Conservation (phyloP, 2,329 filamentous ascomycete genomes). For the Verticillium alfalfae region DNA sequence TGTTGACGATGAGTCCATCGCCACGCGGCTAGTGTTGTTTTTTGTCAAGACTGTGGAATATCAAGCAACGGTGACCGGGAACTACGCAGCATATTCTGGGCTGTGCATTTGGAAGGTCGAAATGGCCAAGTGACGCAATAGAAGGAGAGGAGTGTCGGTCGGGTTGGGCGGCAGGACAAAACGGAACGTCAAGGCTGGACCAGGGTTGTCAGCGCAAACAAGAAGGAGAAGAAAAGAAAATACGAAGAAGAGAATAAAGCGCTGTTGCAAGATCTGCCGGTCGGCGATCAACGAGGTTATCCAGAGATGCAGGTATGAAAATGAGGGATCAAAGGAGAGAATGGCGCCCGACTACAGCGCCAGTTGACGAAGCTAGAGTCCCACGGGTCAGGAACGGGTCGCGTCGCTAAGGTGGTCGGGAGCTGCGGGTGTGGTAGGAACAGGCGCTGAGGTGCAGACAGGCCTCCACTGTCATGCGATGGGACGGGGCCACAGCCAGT, state of each 20-base stretch:
- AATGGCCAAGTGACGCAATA: background rate
- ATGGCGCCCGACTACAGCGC: background rate
- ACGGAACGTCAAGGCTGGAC: background rate
- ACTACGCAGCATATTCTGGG: background rate
- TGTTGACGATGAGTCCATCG: background rate
- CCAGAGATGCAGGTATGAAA: background rate
- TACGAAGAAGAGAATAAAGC: background rate
- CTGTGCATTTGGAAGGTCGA: background rate
- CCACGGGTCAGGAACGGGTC: background rate
- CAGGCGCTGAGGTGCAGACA: no score
- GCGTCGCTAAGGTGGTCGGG: background rate
- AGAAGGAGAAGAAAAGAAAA: background rate
- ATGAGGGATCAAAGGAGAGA: background rate
- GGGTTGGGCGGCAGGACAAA: background rate
- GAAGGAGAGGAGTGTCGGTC: background rate
- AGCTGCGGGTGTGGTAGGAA: no score
- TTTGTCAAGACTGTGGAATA: background rate
- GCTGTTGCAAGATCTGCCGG: no score
- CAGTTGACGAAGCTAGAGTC: background rate
- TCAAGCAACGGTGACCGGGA: background rate
- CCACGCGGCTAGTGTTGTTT: conserved; percentile 5
- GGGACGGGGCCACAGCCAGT: no score
- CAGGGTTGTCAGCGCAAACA: background rate
- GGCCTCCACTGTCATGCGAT: no score
- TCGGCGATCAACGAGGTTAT: background rate